phyloP scores from a whole-genome alignment of 768 basidiomycete genomes.

The Mycena crocata region DNA sequence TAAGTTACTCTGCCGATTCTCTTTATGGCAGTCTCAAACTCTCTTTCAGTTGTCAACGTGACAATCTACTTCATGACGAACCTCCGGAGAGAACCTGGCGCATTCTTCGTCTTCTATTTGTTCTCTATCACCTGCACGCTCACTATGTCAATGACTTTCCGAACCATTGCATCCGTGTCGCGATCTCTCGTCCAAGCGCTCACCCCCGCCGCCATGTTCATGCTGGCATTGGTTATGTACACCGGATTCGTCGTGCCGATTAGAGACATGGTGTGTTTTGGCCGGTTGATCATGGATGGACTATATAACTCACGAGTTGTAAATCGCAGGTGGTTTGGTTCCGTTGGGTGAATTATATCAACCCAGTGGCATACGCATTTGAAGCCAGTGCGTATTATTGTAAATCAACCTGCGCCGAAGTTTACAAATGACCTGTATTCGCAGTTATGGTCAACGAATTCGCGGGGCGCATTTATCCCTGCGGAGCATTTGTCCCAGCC shows the following conservation, averaged over 20 bases:
- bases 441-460: slow-evolving; percentile 63
- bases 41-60: slow-evolving; percentile 44
- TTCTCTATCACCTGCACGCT: slow-evolving; percentile 44
- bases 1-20: background rate
- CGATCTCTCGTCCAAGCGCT: slow-evolving; percentile 47
- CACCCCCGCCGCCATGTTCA: slow-evolving; percentile 44
- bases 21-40: too few relatives aligned
- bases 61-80: slow-evolving; percentile 59
- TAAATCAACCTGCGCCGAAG: background rate
- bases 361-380: slow-evolving; percentile 59
- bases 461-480: slow-evolving; percentile 48
- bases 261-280: slow-evolving; percentile 43
- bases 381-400: slow-evolving; percentile 46
- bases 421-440: background rate
- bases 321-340: slow-evolving; percentile 42
- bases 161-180: slow-evolving; percentile 47
- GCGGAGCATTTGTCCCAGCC: slow-evolving; percentile 45
- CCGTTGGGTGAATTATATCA: slow-evolving; percentile 52
- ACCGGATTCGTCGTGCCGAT: slow-evolving; percentile 53
- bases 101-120: slow-evolving; percentile 55
- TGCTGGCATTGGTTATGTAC: slow-evolving; percentile 54
- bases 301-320: too few relatives aligned
- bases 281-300: too few relatives aligned
- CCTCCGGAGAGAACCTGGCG: slow-evolving; percentile 48
- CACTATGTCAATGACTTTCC: slow-evolving; percentile 50